Evolutionary conservation across 2,329 filamentous ascomycete species (phyloP).

Genomic region (Zarea fungicola): DNA sequence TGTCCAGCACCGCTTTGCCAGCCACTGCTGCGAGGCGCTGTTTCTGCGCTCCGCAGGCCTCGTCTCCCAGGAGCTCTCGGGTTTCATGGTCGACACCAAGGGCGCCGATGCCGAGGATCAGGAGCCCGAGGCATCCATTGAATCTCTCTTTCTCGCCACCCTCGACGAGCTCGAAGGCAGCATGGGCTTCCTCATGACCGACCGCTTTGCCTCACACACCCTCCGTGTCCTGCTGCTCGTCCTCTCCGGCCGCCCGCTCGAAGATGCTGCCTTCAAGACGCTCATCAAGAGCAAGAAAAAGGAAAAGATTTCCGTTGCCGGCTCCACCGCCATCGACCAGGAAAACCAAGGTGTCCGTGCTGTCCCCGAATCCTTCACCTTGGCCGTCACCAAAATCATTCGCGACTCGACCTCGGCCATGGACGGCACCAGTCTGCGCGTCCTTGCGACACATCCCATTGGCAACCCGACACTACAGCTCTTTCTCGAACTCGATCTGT

Average conservation of each 20-base stretch:
- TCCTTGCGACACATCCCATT: slow-evolving; percentile 81
- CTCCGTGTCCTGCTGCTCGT: slow-evolving; percentile 81
- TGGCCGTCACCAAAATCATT: slow-evolving; percentile 77
- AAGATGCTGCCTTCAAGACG: slow-evolving; percentile 62
- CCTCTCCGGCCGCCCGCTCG: slow-evolving; percentile 74
- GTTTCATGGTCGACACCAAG: slow-evolving; percentile 37
- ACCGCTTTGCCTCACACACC: slow-evolving; percentile 85
- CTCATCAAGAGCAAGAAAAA: slow-evolving; percentile 91
- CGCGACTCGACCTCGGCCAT: slow-evolving; percentile 67
- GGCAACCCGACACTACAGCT: slow-evolving; percentile 93
- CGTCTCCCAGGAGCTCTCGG: slow-evolving; percentile 67
- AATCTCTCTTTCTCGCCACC: slow-evolving; percentile 76
- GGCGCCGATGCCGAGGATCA: slow-evolving; percentile 39
- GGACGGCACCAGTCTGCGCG: slow-evolving; percentile 73
- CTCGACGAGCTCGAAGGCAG: slow-evolving; percentile 85
- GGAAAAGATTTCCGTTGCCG: slow-evolving; percentile 67
- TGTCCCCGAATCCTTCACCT: slow-evolving; percentile 74
- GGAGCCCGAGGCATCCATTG: slow-evolving; percentile 61
- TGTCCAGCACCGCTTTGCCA: slow-evolving; percentile 92
- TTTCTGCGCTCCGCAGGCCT: slow-evolving; percentile 78
- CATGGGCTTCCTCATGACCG: slow-evolving; percentile 77
- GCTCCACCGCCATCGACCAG: slow-evolving; percentile 47
- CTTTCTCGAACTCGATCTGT: slow-evolving; percentile 79
- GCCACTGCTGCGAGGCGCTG: slow-evolving; percentile 92
- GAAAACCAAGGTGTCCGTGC: slow-evolving; percentile 39